Evolutionary conservation across 306 rosid genomes (phyloP), one percentile per base, ranked within the genome.

Genomic region (Fagus sylvatica): DNA sequence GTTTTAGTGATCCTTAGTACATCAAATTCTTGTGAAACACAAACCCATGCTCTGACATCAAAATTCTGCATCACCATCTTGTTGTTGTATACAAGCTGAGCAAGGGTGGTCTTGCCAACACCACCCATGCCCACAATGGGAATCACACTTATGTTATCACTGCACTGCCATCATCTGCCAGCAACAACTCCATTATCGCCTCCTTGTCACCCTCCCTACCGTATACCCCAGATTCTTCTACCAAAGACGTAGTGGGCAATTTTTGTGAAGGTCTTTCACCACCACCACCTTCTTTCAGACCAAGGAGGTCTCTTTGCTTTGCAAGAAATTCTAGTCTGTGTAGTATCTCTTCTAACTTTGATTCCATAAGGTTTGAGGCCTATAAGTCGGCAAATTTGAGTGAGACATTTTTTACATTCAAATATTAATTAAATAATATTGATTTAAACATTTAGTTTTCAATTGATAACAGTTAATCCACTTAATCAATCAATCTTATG

Each of bases 61-160:
- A 85, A 82, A 1, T 19, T 1, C n/a, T 32, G 7, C 61, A 11
- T 1, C 32, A 82, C 69, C 1, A 22, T 9, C 16, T 42, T 19
- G 30, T 85, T 80, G 42, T 82, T 82, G 53, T 72, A 82, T 16
- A 79, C 69, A n/a, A 76, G 19, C 34, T 73, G 82, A 17, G 77
- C 81, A 6, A 82, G 60, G 0, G 86, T 76, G 19, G 86, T 85
- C 73, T 85, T 82, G 13, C 88, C 85, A 0, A 81, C 7, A 5
- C 85, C 84, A 2, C 86, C 84, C 79, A 84, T 82, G 17, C 85
- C 85, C 33, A 74, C 76, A 28, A 82, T 60, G 16, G 85, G 69
- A 42, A 82, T 30, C 30, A 78, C 74, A 46, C 59, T 66, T 33
- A 74, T 19, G 4, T 59, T 39, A 40, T 12, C 30, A 19, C 53